Evolutionary conservation across 2,329 filamentous ascomycete genomes (phyloP).

Genomic region (Microsporum audouinii): DNA sequence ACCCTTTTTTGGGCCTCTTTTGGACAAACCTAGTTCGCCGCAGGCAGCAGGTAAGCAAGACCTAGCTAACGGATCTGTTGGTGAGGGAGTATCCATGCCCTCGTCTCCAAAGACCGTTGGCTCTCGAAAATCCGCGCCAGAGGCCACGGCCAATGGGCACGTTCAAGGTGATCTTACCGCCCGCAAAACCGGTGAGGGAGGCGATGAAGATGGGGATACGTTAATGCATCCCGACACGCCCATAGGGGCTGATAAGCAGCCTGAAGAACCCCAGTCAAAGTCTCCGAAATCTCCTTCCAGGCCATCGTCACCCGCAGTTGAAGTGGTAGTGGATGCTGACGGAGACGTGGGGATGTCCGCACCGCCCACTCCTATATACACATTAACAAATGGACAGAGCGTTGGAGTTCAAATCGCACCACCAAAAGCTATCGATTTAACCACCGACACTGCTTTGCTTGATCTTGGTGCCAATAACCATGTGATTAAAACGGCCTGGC

Average conservation of each 20-base stretch:
- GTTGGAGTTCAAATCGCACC: constrained; percentile 38
- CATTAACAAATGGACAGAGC: constrained; percentile 35
- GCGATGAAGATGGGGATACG: constrained; percentile 23
- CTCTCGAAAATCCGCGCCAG: constrained; percentile 26
- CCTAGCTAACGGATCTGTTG: not conserved
- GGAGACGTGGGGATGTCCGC: constrained; percentile 33
- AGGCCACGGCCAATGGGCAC: constrained; percentile 30
- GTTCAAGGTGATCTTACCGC: constrained; percentile 21
- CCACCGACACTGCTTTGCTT: constrained; percentile 34
- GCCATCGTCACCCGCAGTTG: constrained; percentile 14
- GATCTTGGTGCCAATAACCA: constrained; percentile 27
- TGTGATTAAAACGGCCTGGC: constrained; percentile 35
- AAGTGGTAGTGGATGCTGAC: constrained; percentile 31
- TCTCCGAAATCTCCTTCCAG: constrained; percentile 7
- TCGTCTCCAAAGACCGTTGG: constrained; percentile 19
- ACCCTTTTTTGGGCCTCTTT: constrained; percentile 38
- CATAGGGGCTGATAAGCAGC: constrained; percentile 35
- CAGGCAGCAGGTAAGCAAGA: constrained; percentile 16
- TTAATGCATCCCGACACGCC: constrained; percentile 16
- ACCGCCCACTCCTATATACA: constrained; percentile 25
- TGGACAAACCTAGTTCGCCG: constrained; percentile 22
- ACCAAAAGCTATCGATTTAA: constrained; percentile 39
- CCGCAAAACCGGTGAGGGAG: constrained; percentile 23
- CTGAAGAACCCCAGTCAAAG: constrained; percentile 20
- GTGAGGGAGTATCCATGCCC: constrained; percentile 15